Evolutionary conservation across 768 basidiomycete species (phyloP).

Genomic region (Boletus sp.): DNA sequence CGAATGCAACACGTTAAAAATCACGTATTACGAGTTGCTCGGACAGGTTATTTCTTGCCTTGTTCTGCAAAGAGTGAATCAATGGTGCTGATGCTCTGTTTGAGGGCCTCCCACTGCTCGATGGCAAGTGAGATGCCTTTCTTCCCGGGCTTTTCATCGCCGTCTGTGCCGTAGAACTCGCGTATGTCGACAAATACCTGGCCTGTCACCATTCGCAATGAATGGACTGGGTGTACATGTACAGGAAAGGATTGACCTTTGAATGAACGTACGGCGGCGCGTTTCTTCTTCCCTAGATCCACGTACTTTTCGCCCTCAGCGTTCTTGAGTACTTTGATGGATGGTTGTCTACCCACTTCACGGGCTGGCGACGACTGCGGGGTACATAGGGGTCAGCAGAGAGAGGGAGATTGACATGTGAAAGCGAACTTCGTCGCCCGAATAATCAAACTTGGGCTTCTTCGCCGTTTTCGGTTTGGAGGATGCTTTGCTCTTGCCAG

Average conservation of each 20-base stretch:
- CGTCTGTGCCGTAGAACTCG: constrained; percentile 60
- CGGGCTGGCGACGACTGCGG: constrained; percentile 12
- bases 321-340: constrained; percentile 14
- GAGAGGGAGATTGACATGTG: neutral
- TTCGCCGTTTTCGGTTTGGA: constrained; percentile 29
- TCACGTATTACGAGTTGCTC: neutral
- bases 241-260: constrained; percentile 35
- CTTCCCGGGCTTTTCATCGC: constrained; percentile 73
- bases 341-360: neutral
- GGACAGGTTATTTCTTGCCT: constrained; percentile 16
- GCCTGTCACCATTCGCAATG: constrained; percentile 33
- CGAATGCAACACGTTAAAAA: neutral
- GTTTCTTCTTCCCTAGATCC: constrained; percentile 70
- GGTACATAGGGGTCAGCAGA: constrained; percentile 15
- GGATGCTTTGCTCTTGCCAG: constrained; percentile 10
- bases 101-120: constrained; percentile 69
- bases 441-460: constrained; percentile 32
- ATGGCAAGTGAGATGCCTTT: constrained; percentile 68
- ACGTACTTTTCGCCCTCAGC: constrained; percentile 45
- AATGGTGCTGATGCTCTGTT: constrained; percentile 40
- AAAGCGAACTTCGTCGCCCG: constrained; percentile 9
- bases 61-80: constrained; percentile 46
- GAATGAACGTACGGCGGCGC: constrained; percentile 53
- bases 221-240: constrained; percentile 26
- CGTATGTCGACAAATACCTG: constrained; percentile 64